phyloP scores from a whole-genome alignment of 2,329 filamentous ascomycete genomes.

The Trichoderma pleuroti region DNA sequence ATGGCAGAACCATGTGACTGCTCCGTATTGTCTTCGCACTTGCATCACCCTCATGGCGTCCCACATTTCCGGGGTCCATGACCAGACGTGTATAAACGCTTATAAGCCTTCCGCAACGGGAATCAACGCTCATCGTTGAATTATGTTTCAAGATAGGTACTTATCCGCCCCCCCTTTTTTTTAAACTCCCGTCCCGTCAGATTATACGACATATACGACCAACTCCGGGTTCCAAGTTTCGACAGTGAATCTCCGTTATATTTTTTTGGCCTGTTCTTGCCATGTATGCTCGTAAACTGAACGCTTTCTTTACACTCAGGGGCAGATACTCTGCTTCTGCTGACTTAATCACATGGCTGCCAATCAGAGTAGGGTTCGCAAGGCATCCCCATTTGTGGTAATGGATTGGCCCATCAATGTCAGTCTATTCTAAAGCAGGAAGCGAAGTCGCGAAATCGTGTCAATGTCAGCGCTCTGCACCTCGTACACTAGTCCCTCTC shows the following conservation, averaged over 20 bases:
- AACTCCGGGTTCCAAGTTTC: neutral
- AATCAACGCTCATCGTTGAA: neutral
- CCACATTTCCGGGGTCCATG: neutral
- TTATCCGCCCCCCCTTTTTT: neutral
- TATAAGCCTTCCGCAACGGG: neutral
- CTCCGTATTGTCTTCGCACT: neutral
- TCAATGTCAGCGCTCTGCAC: neutral
- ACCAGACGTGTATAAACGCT: neutral
- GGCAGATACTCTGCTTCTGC: neutral
- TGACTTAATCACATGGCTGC: neutral
- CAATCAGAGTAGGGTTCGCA: slow-evolving; percentile 1
- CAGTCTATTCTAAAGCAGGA: neutral
- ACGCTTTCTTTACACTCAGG: neutral
- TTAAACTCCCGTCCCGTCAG: neutral
- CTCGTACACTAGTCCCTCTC: slow-evolving; percentile 1
- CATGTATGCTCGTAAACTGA: neutral
- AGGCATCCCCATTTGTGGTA: slow-evolving; percentile 1
- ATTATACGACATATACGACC: neutral
- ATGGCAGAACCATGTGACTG: neutral
- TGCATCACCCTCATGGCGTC: neutral
- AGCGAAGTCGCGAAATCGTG: neutral
- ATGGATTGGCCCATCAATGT: neutral
- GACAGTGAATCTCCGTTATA: neutral
- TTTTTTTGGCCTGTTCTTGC: neutral
- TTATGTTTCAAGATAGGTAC: neutral